phyloP scores from a whole-genome alignment of 129 eudicot genomes.

The Arctium lappa region DNA sequence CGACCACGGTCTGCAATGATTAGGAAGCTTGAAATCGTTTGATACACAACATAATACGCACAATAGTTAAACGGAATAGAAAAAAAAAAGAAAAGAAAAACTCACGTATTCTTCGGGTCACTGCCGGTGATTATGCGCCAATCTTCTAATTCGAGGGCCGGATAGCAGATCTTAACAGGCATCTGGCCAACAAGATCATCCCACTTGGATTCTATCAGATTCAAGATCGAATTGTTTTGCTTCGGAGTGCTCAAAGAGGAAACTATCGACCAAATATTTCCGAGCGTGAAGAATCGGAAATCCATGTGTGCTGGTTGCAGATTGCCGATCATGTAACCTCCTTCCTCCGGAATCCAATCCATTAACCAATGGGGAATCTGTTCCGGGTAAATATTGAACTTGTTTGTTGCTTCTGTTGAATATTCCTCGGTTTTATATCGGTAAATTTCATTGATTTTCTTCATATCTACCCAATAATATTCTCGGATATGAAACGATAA shows the following conservation, averaged over 20 bases:
- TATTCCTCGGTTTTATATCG: constrained; percentile 97
- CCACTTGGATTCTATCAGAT: constrained; percentile 89
- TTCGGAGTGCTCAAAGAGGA: constrained; percentile 95
- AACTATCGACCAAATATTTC: constrained; percentile 86
- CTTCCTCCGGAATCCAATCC: constrained; percentile 97
- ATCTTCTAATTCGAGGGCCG: constrained; percentile 91
- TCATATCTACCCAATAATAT: constrained; percentile 95
- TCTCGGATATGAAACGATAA: constrained; percentile 92
- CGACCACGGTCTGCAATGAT: constrained; percentile 87
- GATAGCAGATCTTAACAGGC: constrained; percentile 91
- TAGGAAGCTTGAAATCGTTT: not conserved
- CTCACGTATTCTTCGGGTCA: constrained; percentile 98
- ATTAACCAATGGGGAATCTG: constrained; percentile 93
- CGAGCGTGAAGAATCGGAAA: constrained; percentile 95
- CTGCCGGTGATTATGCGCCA: constrained; percentile 99
- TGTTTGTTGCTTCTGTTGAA: constrained; percentile 87
- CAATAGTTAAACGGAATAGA: not conserved
- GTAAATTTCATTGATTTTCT: constrained; percentile 89
- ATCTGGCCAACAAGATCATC: constrained; percentile 82
- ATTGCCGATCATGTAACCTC: constrained; percentile 94
- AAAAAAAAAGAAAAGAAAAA: not conserved
- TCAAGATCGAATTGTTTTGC: constrained; percentile 68
- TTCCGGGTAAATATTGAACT: constrained; percentile 95
- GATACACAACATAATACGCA: not conserved
- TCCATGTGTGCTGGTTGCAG: constrained; percentile 99